Evolutionary conservation across 306 rosid genomes (phyloP).

Genomic region (Glycine latifolia): DNA sequence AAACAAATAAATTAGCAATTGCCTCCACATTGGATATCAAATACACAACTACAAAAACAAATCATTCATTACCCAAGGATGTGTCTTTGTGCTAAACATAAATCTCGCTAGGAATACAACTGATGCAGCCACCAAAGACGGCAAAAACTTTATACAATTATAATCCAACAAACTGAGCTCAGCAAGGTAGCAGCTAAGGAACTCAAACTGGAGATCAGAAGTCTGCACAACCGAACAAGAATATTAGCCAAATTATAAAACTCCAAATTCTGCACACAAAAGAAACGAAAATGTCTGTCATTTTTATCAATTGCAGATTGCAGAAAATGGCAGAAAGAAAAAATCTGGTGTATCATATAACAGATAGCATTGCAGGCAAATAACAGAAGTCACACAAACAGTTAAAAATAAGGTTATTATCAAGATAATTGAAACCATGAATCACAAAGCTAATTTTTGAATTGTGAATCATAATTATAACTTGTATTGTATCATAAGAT

Average conservation of each 20-base stretch:
- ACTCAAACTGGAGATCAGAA: conserved; percentile 73
- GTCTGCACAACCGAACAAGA: conserved; percentile 50
- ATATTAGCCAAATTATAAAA: conserved; percentile 30
- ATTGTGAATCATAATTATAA: neutral
- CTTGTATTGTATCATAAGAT: neutral
- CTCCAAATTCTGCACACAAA: no score
- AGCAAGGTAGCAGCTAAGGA: conserved; percentile 77
- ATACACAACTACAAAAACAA: neutral
- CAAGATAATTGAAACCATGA: neutral
- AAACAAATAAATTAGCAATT: conserved; percentile 36
- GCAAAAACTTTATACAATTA: conserved; percentile 71
- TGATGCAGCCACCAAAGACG: conserved; percentile 89
- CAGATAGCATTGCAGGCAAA: neutral
- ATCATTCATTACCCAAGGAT: conserved; percentile 83
- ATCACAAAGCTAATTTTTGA: neutral
- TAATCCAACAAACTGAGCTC: conserved; percentile 92
- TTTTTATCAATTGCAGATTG: no score
- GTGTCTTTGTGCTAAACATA: conserved; percentile 59
- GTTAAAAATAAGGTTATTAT: neutral
- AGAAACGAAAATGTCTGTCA: no score
- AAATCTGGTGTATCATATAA: neutral
- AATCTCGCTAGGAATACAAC: conserved; percentile 77
- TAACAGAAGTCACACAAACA: neutral
- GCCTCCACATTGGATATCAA: neutral
- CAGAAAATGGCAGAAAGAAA: neutral